A percentile compares a stretch with the other conserved stretches of the same genome.
Evolutionary conservation across 2,329 filamentous ascomycete genomes (phyloP).

Genomic region (Fusarium circinatum): DNA sequence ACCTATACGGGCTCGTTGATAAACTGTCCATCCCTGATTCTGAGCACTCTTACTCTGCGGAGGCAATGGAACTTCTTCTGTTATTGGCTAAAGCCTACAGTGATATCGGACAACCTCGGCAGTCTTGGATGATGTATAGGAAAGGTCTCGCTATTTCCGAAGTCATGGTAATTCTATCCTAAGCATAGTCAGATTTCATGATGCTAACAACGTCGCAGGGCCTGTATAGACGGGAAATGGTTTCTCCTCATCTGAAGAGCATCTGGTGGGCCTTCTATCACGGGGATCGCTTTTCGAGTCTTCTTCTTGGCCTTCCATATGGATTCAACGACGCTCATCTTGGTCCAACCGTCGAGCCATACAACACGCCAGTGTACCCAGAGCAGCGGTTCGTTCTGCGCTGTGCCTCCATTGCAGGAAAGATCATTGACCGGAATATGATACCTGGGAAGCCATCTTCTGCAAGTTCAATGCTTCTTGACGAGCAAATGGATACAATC

Average conservation of each 20-base stretch:
- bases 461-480: background rate
- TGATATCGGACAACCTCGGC: background rate
- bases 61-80: background rate
- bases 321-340: background rate
- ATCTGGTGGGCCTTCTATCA: background rate
- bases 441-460: background rate
- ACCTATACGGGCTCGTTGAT: background rate
- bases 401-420: background rate
- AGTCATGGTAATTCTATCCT: background rate
- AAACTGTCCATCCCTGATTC: background rate
- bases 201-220: fast-evolving
- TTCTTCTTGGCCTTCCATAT: background rate
- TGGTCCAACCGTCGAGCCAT: background rate
- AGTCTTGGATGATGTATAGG: background rate
- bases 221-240: background rate
- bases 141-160: background rate
- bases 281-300: background rate
- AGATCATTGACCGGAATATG: background rate
- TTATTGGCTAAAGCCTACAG: background rate
- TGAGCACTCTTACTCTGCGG: background rate
- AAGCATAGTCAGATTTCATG: fast-evolving
- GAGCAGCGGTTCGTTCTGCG: background rate
- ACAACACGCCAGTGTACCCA: background rate
- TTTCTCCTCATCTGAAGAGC: background rate
- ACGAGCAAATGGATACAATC: background rate